Evolutionary conservation across 192 early-diverging fungal species (phyloP).

Genomic region (Diversispora epigaea): DNA sequence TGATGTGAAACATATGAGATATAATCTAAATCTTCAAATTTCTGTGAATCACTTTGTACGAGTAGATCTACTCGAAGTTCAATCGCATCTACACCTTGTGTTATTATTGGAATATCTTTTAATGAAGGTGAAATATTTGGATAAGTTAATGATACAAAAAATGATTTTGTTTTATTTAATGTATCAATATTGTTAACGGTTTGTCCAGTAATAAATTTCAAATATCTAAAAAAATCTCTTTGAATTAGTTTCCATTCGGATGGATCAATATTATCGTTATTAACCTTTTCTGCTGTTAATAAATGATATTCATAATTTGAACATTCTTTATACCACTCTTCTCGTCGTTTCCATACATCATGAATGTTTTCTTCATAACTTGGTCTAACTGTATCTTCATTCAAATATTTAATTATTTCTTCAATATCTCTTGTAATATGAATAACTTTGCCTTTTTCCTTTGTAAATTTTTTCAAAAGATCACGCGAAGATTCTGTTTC

Average conservation of each 20-base stretch:
- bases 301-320: conserved; percentile 72
- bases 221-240: conserved; percentile 68
- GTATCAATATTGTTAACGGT: conserved; percentile 35
- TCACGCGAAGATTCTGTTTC: conserved; percentile 73
- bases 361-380: conserved; percentile 78
- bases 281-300: conserved; percentile 41
- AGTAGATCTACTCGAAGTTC: conserved; percentile 94
- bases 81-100: conserved; percentile 82
- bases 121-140: conserved; percentile 57
- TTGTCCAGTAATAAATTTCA: conserved; percentile 63
- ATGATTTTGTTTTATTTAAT: conserved; percentile 44
- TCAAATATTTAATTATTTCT: conserved; percentile 77
- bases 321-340: conserved; percentile 73
- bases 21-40: conserved; percentile 56
- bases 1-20: conserved; percentile 80
- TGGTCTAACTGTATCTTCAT: conserved; percentile 79
- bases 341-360: conserved; percentile 76
- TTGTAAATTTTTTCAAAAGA: conserved; percentile 62
- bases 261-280: conserved; percentile 47
- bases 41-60: conserved; percentile 30
- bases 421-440: conserved; percentile 81
- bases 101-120: conserved; percentile 57
- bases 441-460: conserved; percentile 62
- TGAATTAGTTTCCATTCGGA: conserved; percentile 73
- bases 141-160: conserved; percentile 87